Percentiles rank a stretch among this genome's conserved stretches.
phyloP scores from a whole-genome alignment of 768 basidiomycete species.

The Trametes cubensis region DNA sequence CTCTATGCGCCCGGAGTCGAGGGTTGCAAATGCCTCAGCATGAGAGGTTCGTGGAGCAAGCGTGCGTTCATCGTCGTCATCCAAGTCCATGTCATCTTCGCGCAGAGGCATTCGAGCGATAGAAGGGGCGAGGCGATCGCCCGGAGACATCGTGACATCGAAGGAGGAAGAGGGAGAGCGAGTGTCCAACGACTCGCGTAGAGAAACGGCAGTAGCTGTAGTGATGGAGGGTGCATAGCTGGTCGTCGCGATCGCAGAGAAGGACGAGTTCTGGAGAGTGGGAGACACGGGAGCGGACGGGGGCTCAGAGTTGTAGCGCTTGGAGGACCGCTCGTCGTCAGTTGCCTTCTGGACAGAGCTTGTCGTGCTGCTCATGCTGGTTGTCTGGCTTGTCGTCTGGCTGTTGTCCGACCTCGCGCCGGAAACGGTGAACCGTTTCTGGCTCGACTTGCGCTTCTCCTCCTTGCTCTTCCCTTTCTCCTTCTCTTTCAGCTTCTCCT shows the following conservation, averaged over 20 bases:
- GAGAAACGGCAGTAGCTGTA: conserved; percentile 9
- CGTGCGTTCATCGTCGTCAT: conserved; percentile 30
- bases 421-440: conserved; percentile 1
- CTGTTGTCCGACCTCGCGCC: conserved; percentile 17
- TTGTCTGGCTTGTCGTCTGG: conserved; percentile 29
- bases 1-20: conserved; percentile 36
- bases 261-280: conserved; percentile 12
- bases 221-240: conserved; percentile 22
- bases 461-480: conserved; percentile 34
- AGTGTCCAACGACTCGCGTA: conserved; percentile 13
- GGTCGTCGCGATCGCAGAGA: conserved; percentile 12
- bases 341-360: conserved; percentile 8
- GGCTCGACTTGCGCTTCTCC: conserved; percentile 14
- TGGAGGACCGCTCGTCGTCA: conserved; percentile 21
- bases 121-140: conserved; percentile 11
- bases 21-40: conserved; percentile 40
- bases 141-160: conserved; percentile 9
- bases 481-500: conserved; percentile 36
- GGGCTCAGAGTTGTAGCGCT: conserved; percentile 6
- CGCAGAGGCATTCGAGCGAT: conserved; percentile 12
- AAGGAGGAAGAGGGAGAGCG: conserved; percentile 20
- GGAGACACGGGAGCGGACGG: conserved; percentile 22
- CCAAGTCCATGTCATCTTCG: conserved; percentile 21
- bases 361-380: conserved; percentile 23
- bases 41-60: conserved; percentile 36